phyloP scores from a whole-genome alignment of 2,329 filamentous ascomycete species.

The Fusarium robinianum region DNA sequence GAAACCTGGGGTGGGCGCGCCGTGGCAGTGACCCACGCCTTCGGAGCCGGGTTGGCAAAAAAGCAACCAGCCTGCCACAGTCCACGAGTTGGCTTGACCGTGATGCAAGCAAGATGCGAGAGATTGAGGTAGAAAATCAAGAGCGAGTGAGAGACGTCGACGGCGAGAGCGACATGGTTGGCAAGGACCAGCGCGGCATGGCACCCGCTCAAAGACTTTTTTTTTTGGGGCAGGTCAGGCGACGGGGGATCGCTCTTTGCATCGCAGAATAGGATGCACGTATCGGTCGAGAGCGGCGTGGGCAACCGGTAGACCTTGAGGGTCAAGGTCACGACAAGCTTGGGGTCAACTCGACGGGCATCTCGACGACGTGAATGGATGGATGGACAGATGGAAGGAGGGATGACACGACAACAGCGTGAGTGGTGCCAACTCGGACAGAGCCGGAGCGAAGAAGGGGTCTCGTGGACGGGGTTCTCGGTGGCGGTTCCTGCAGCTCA shows the following conservation, averaged over 20 bases:
- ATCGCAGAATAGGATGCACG: constrained; percentile 27
- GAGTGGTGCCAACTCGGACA: constrained; percentile 38
- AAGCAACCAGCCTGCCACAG: constrained; percentile 10
- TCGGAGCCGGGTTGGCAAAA: constrained; percentile 13
- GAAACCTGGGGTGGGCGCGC: constrained; percentile 17
- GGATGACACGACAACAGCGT: constrained; percentile 28
- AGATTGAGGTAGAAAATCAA: constrained; percentile 3
- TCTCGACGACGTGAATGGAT: constrained; percentile 7
- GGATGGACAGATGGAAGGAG: constrained; percentile 18
- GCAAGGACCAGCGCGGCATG: no score
- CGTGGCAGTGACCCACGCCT: constrained; percentile 27
- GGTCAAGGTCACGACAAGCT: constrained; percentile 16
- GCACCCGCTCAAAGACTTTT: no score
- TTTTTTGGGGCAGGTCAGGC: constrained; percentile 22
- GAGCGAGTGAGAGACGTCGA: neutral
- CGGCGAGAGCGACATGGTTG: neutral
- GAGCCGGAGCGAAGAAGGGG: constrained; percentile 30
- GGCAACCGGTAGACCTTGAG: constrained; percentile 12
- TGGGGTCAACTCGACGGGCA: constrained; percentile 9
- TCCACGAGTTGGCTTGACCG: constrained; percentile 18
- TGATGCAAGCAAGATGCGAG: constrained; percentile 9
- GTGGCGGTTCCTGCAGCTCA: constrained; percentile 38
- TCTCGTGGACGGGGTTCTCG: constrained; percentile 33
- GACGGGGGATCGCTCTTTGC: constrained; percentile 23
- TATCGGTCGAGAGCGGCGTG: constrained; percentile 30